A percentile compares a stretch with the other conserved stretches of the same genome.
Conservation (phyloP, 169 alveolate species). For the Babesia divergens region DNA sequence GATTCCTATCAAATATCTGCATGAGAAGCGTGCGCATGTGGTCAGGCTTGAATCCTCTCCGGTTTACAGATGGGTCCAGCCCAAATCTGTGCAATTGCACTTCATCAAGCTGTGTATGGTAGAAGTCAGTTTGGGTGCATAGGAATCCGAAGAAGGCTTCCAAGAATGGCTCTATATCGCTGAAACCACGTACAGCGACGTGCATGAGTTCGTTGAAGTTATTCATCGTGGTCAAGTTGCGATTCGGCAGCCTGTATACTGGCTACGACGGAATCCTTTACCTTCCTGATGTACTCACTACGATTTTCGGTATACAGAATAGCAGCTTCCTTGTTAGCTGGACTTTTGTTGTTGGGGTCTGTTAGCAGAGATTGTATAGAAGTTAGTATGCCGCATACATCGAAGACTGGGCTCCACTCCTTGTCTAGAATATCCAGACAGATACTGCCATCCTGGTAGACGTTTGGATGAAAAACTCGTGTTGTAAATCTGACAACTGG, state of each 20-base stretch:
- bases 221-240: constrained; percentile 14
- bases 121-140: constrained; percentile 59
- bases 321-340: constrained; percentile 97
- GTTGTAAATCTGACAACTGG: constrained; percentile 85
- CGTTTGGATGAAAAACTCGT: constrained; percentile 89
- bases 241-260: constrained; percentile 57
- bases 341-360: constrained; percentile 96
- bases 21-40: constrained; percentile 28
- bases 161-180: constrained; percentile 44
- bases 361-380: constrained; percentile 93
- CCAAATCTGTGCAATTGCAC: constrained; percentile 9
- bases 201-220: constrained; percentile 59
- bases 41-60: constrained; percentile 41
- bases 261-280: constrained; percentile 85
- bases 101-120: constrained; percentile 40
- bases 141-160: constrained; percentile 62
- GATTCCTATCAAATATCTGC: constrained; percentile 31
- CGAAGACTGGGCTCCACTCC: constrained; percentile 97
- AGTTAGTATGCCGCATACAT: constrained; percentile 93
- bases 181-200: constrained; percentile 41
- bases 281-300: constrained; percentile 88
- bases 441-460: constrained; percentile 91
- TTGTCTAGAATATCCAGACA: constrained; percentile 92
- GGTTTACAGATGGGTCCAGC: constrained; percentile 43
- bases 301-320: constrained; percentile 88